Evolutionary conservation across 2,329 filamentous ascomycete species (phyloP), one percentile per base, ranked within the genome.

Genomic region (Hypoxylon sp.): DNA sequence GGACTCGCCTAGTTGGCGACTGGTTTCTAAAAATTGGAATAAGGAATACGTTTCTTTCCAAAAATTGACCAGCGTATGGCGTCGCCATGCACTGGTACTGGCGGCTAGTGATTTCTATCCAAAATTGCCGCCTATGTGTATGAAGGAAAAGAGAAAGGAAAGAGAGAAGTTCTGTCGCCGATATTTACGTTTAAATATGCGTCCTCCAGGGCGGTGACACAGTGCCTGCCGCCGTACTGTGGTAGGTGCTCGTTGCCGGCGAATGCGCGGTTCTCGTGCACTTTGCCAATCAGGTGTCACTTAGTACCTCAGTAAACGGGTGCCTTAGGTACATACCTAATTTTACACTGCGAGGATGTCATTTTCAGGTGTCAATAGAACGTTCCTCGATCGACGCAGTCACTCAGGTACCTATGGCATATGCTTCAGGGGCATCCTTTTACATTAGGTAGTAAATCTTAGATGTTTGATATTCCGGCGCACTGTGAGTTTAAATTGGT

Each of bases 11-110:
- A 10, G 25, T 20, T 14, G 61, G 48, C 30, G 61, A 10, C 5
- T 31, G 8, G 30, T 44, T 63, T 58, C 42, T 53, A 54, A 63
- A 63, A 63, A 63, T 33, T 33, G 5, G 1, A 33, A 3, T 33
- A 33, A 33, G 31, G 6, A 33, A 8, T 37, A n/a, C 3, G 35
- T 22, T 3, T 17, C 0, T 7, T 4, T 40, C 7, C 49, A 61
- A 63, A 63, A 58, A 63, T 51, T 63, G 60, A 57, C n/a, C 48
- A 59, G 37, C 37, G 37, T 33, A 57, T 35, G 44, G 30, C 31
- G 48, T 33, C 58, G 20, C 35, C 58, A 46, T 54, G 49, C 46
- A 37, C 37, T 60, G 35, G 22, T 60, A 60, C 57, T 60, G 27
- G 31, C 30, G 57, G 57, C 46, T 6, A 8, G 57, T 22, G 17